Base-by-base conservation (phyloP, 495 filamentous ascomycete genomes). In the Daldinia bambusicola region DNA sequence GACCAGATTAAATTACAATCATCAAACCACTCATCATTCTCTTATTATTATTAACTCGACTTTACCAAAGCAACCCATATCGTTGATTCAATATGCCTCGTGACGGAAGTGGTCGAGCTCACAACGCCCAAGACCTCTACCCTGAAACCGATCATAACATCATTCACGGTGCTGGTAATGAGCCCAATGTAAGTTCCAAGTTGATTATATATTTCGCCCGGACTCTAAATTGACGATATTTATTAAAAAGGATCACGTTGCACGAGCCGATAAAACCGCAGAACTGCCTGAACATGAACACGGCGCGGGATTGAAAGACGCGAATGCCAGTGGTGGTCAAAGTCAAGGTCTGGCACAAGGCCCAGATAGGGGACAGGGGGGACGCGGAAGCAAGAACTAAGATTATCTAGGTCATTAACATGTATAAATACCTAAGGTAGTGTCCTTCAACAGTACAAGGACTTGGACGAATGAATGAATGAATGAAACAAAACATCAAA, bases 211-310 rank as follows among this genome's bases (percentile, higher is more conserved):
- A 12, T 12, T 9, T 13, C 38, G 18, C 4, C 34, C 6, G 40
- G 12, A 7, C 8, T 20, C 9, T 22, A 8, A 10, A 26, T 8
- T 55, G 4, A 48, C n/a, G n/a, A 66, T 10, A 32, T 41, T 41
- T 13, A 14, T 34, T 1, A 14, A 38, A 2, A 3, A 76, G 73
- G 67, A 69, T 22, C 72, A 73, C 2, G 78, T 80, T 14, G 58
- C 48, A 51, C 76, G 79, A 43, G 76, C 79, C 50, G 75, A 82
- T 70, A 83, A 82, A 75, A 76, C 80, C 2, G 81, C 81, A 9
- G 72, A 75, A 0, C 56, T 81, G 31, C 81, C 80, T 7, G 68
- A 81, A 63, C 73, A 61, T 1, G 75, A 79, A n/a, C 67, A 80
- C 13, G 80, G 80, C 14, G 67, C 63, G 0, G 80, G 69, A 1